Base-by-base conservation (phyloP, 2,329 filamentous ascomycete genomes). In the Westerdykella ornata region DNA sequence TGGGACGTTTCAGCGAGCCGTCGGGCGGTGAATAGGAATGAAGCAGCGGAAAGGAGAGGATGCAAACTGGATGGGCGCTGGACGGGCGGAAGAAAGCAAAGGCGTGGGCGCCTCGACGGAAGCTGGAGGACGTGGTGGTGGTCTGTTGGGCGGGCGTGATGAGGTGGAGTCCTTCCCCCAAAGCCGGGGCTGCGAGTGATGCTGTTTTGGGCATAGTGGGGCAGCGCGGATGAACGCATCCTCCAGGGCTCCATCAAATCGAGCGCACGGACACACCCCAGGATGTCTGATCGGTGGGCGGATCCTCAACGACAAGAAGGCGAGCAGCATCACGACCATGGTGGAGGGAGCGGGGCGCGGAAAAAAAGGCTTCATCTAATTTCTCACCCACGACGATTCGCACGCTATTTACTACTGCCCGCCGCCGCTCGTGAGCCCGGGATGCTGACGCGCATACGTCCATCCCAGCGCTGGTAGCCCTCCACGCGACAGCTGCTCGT, bases 401-500 rank as follows among this genome's bases (percentile, higher is more conserved):
- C 30, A 33, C 16, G 30, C 30, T 33, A 33, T 33, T n/a, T 33
- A 17, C 30, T 33, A 14, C 30, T 39, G 42, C 43, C 46, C 35
- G 38, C 48, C 35, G 35, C 45, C 29, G 39, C 43, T 49, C 49
- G 48, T 53, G 49, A 54, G 52, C 47, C 53, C 42, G 39, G 50
- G 46, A 55, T 55, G 54, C 48, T 59, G 57, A 58, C 56, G 54
- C 50, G 57, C 56, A 58, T 59, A 44, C 39, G 8, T 13, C 30
- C n/a, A 14, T 16, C 13, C n/a, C 35, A 39, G 12, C 37, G 26
- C 14, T 36, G 18, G 32, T 39, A 42, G 42, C 41, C 16, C 38
- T 47, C 49, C 52, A 54, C 53, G 51, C 48, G 47, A 46, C 35
- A 28, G 28, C 35, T 18, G 38, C 56, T 52, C 48, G 52, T 58